Conservation (phyloP, 1,284 basidiomycete species). For the Leccinum fallax region DNA sequence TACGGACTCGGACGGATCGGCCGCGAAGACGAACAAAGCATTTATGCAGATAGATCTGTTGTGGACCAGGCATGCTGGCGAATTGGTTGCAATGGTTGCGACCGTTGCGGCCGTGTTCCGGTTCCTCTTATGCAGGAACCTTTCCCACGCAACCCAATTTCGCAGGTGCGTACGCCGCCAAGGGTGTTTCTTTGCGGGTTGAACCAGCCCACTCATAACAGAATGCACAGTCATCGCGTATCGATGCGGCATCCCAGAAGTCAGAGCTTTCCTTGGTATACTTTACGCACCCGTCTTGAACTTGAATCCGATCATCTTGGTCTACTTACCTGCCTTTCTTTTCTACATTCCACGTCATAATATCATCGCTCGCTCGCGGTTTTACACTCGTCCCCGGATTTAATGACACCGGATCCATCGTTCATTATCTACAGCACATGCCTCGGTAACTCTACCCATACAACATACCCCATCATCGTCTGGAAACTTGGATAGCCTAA, state of each 20-base stretch:
- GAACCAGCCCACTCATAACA: neutral
- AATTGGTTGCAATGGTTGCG: neutral
- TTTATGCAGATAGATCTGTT: neutral
- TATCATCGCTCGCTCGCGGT: neutral
- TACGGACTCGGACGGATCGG: conserved; percentile 22
- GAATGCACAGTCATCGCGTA: neutral
- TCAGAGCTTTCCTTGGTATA: neutral
- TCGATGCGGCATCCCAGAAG: neutral
- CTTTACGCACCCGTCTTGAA: neutral
- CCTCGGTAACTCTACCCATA: neutral
- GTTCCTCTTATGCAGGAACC: neutral
- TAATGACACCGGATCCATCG: neutral
- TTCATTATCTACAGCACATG: no score
- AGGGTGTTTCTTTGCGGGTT: neutral
- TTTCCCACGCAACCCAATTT: neutral
- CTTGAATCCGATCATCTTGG: neutral
- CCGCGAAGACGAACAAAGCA: conserved; percentile 54
- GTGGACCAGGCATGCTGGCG: neutral
- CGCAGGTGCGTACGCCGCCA: no score
- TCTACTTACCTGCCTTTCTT: no score
- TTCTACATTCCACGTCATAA: no score
- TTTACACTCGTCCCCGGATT: neutral
- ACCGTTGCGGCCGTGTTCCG: neutral
- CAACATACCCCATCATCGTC: neutral
- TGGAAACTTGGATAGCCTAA: neutral